phyloP scores from a whole-genome alignment of 257 asterid genomes.

The Solanum lignicaule region DNA sequence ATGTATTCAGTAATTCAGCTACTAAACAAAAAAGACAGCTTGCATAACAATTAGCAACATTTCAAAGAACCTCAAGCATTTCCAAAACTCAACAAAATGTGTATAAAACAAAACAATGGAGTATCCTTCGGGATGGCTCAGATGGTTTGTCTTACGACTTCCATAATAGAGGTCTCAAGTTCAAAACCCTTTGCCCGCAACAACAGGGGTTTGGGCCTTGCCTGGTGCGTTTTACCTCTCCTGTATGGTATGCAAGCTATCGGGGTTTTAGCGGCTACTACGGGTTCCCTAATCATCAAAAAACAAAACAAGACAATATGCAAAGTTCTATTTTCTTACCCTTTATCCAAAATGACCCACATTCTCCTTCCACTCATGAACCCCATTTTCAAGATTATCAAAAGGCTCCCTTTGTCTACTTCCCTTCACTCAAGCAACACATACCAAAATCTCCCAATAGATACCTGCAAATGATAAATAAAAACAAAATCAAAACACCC shows the following conservation, averaged over 20 bases:
- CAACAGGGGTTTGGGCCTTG: background rate
- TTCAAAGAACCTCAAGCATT: background rate
- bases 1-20: background rate
- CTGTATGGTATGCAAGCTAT: too few species aligned
- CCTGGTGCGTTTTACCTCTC: background rate
- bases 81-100: background rate
- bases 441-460: background rate
- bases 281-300: background rate
- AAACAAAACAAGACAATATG: background rate
- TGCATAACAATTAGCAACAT: background rate
- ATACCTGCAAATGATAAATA: background rate
- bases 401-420: background rate
- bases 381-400: background rate
- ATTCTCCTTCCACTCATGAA: background rate
- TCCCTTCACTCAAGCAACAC: background rate
- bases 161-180: background rate
- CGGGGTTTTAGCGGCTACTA: background rate
- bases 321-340: background rate
- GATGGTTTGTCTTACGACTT: background rate
- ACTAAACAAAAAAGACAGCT: background rate
- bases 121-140: background rate
- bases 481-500: background rate
- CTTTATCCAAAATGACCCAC: background rate
- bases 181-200: background rate
- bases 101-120: background rate